Percentiles rank a stretch among this genome's conserved stretches.
Evolutionary conservation across 345 rosid species (phyloP).

Genomic region (Garcia nutans): DNA sequence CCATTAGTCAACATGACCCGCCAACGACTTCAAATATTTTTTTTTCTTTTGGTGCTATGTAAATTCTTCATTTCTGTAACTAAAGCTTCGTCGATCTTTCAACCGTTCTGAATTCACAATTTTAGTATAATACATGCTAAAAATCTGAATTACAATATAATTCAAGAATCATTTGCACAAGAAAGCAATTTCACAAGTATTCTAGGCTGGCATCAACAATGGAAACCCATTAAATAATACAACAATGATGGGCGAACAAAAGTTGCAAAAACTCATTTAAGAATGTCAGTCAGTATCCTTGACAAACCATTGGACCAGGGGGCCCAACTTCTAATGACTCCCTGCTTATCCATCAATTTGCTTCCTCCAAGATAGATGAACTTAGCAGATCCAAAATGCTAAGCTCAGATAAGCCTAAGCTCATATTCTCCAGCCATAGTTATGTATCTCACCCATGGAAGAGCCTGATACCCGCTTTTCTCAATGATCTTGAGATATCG

Average conservation of each 20-base stretch:
- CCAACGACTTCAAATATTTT: too few relatives aligned
- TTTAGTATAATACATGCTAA: too few relatives aligned
- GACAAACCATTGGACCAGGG: background rate
- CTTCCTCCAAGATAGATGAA: background rate
- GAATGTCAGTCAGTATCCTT: background rate
- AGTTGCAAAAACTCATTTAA: background rate
- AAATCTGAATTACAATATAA: background rate
- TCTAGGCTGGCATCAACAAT: background rate
- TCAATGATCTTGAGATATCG: slow-evolving; percentile 95
- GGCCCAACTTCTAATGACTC: background rate
- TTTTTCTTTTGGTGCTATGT: too few relatives aligned
- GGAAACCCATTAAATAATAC: background rate
- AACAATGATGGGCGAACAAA: slow-evolving; percentile 11
- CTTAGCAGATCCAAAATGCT: background rate
- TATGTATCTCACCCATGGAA: slow-evolving; percentile 98
- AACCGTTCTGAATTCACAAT: too few relatives aligned
- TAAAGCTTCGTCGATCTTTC: too few relatives aligned
- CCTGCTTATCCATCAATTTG: background rate
- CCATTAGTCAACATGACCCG: too few relatives aligned
- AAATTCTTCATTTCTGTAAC: too few relatives aligned
- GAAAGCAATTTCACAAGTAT: background rate
- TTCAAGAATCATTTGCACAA: slow-evolving; percentile 6
- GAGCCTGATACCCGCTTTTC: slow-evolving; percentile 96
- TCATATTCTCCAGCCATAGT: slow-evolving; percentile 99
- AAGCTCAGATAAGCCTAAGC: slow-evolving; percentile 45